Evolutionary conservation across 805 yeast genomes (phyloP), one percentile per base, ranked within the genome.

Genomic region (Sungouiozyma intestinalis): DNA sequence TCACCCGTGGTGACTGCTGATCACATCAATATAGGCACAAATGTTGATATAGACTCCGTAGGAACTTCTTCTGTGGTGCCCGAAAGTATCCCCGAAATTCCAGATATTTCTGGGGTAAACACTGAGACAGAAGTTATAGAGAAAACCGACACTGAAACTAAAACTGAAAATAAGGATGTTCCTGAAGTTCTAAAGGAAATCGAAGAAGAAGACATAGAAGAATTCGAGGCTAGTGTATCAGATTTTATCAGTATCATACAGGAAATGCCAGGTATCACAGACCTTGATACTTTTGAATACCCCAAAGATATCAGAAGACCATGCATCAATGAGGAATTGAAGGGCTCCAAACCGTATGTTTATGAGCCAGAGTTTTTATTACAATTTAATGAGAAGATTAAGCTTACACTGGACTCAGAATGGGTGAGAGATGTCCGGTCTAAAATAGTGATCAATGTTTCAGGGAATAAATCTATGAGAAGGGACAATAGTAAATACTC

Each of bases 321-420:
- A 40, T 79, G 74, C 52, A 48, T 65, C 3, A 69, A 66, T 51
- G 67, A 74, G 29, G 29, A 24, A 24, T 24, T 39, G 53, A 55
- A 42, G 54, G 47, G 32, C 49, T 42, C 20, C 45, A 45, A 31
- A 49, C 56, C 27, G 48, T 68, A 70, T 55, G 71, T 79, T 51
- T 90, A 92, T 61, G 94, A 87, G 57, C 85, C 90, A 18, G 74
- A 69, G 33, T 90, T 90, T 67, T 71, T 90, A 58, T 59, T 78
- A 33, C 95, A 85, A 64, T 88, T 90, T 68, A 76, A 74, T 46
- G 69, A 71, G 20, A 69, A 71, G 33, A 71, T 84, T 42, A 39
- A 33, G 14, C 77, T 71, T 52, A 68, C 71, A 27, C 71, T 76
- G 32, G 92, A 83, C 58, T 71, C 70, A n/a, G 78, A 72, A 43